Conservation (phyloP, 805 yeast species). For the Jamesozyma jinghongensis region DNA sequence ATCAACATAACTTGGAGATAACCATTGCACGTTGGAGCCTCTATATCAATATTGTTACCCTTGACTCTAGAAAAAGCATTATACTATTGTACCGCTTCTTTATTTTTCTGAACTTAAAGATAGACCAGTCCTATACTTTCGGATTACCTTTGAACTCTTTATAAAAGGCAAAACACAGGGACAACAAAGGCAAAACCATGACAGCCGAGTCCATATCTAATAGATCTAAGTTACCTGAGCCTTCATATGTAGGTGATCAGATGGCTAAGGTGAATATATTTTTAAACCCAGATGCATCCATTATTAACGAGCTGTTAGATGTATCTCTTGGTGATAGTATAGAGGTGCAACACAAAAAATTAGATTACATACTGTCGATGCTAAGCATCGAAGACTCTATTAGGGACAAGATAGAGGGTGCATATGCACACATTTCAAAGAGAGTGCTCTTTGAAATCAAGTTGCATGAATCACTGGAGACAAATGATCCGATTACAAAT, state of each 20-base stretch:
- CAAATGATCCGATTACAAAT: slow-evolving; percentile 8
- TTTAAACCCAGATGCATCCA: background rate
- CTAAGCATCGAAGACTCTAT: slow-evolving; percentile 15
- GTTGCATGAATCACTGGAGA: slow-evolving; percentile 7
- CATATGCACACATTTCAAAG: slow-evolving; percentile 10
- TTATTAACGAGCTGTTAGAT: slow-evolving; percentile 6
- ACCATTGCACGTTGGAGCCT: no score
- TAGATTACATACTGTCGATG: slow-evolving; percentile 18
- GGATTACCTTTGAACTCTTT: no score
- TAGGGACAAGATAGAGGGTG: slow-evolving; percentile 14
- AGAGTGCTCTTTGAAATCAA: slow-evolving; percentile 6
- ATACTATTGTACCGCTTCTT: no score
- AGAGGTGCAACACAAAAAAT: slow-evolving; percentile 8
- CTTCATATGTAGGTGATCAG: slow-evolving; percentile 5
- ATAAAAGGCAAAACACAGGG: no score
- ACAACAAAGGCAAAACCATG: no score
- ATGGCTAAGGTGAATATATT: slow-evolving; percentile 1
- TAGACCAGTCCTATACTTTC: no score
- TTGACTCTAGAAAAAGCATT: no score
- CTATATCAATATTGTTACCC: no score
- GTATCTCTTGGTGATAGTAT: background rate
- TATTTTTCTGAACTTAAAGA: no score
- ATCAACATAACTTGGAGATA: no score
- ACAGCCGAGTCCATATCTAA: no score
- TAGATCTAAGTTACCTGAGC: background rate